These are phyloP conservation scores for Phycomyces nitens DNA, from an alignment of 192 early-diverging fungal genomes.

Conservation along the genomic window DNA sequence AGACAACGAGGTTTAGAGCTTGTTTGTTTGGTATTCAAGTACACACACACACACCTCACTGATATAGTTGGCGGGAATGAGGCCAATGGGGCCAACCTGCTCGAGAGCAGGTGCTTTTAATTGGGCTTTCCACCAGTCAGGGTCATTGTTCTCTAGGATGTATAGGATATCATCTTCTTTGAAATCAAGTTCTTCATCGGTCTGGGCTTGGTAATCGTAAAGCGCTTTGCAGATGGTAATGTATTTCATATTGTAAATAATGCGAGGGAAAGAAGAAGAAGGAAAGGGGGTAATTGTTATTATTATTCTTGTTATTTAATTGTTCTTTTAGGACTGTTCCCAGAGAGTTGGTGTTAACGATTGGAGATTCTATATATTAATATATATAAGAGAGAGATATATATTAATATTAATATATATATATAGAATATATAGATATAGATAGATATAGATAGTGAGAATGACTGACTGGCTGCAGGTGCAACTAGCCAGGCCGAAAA, in stretches of 20 bases:
- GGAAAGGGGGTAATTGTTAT: conserved; percentile 2
- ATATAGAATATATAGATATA: no score
- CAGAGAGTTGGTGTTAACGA: no score
- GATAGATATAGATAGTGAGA: no score
- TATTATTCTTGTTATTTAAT: not conserved
- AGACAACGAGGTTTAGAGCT: not conserved
- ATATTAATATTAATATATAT: no score
- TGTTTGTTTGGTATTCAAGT: not conserved
- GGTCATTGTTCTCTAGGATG: conserved; percentile 83
- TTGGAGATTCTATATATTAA: no score
- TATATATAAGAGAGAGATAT: no score
- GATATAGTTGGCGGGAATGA: conserved; percentile 91
- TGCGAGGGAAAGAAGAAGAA: conserved; percentile 3
- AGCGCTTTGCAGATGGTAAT: conserved; percentile 69
- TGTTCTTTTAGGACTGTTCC: not conserved
- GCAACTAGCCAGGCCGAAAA: not conserved
- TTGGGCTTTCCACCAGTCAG: conserved; percentile 89
- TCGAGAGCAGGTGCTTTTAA: conserved; percentile 53
- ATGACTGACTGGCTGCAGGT: no score
- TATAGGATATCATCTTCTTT: conserved; percentile 85
- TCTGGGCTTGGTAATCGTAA: conserved; percentile 86
- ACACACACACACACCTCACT: conserved; percentile 38
- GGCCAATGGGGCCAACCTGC: conserved; percentile 57
- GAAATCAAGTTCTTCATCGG: conserved; percentile 83
- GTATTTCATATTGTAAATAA: conserved; percentile 34